Base-by-base conservation (phyloP, 768 basidiomycete genomes). In the Naganishia vaughanmartiniae region DNA sequence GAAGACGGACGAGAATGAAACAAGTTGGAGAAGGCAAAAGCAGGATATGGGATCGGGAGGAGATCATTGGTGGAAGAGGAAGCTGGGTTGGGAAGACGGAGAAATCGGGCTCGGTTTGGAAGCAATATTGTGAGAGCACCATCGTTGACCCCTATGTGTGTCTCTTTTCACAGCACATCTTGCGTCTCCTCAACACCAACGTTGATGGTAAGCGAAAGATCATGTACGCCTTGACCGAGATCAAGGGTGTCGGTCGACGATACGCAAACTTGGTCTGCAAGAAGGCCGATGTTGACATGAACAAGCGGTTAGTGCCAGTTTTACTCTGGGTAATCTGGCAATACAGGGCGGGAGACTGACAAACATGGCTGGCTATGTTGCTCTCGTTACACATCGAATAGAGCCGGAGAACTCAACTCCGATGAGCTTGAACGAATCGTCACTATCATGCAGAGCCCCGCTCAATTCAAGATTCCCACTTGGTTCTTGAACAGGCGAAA, bases 401-500 rank as follows among this genome's bases (percentile, higher is more conserved):
- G 96, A 65, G 96, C 96, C 77, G 96, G 96, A 74, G 96, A 99
- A 78, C 90, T 99, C 81, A 97, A 99, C 88, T 94, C 96, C 53
- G 96, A 99, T 80, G 96, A 99, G 84, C 89, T 99, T 66, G 96
- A 99, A 85, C 93, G 96, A 70, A 87, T 99, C 75, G 96, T 99
- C 75, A 98, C 91, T 70, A 98, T 99, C 83, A 95, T 99, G 83
- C 96, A 98, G 85, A 97, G 94, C 85, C 96, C 96, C 34, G 90
- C 90, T 9, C 95, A 98, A 83, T 99, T 95, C 89, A 99, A 99
- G 87, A 96, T 99, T 82, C 96, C 96, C 21, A 87, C 88, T 51
- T 99, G 95, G 95, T 98, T 99, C 88, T 83, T 98, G 83, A 99
- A 98, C 88, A 92, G 96, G 84, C 96, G 98, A 83, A 92, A 92